Conservation (phyloP, 225 moss, liverwort and hornwort species). For the Bryoerythrophyllum caledonicum region DNA sequence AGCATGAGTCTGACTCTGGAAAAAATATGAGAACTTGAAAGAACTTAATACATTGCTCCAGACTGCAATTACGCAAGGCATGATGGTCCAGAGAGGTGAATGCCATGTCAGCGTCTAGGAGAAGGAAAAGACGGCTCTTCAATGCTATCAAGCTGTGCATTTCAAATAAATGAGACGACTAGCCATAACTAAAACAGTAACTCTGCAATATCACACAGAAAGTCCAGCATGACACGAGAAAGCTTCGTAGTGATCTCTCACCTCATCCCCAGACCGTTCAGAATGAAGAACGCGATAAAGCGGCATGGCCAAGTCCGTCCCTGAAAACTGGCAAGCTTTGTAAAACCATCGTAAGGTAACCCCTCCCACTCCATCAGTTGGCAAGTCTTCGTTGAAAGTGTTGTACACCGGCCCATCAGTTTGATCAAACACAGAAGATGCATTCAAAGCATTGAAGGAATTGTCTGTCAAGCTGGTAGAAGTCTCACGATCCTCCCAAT, state of each 20-base stretch:
- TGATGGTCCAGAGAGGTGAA: conserved; percentile 12
- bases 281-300: conserved; percentile 86
- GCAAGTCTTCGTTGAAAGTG: conserved; percentile 44
- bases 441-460: conserved; percentile 25
- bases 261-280: conserved; percentile 92
- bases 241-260: conserved; percentile 32
- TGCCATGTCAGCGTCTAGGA: background rate
- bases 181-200: background rate
- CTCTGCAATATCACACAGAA: background rate
- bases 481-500: conserved; percentile 51
- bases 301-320: conserved; percentile 88
- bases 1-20: conserved; percentile 3
- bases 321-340: conserved; percentile 85
- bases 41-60: background rate
- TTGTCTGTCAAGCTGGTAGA: conserved; percentile 27
- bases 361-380: conserved; percentile 57
- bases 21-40: conserved; percentile 6
- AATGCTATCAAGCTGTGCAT: background rate
- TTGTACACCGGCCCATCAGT: conserved; percentile 26
- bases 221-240: conserved; percentile 13
- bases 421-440: conserved; percentile 26
- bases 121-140: background rate
- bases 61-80: conserved; percentile 16
- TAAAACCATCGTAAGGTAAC: conserved; percentile 80
- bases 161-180: conserved; percentile 3